Conservation (phyloP, 2,329 filamentous ascomycete genomes). For the Aspergillus ibericus region DNA sequence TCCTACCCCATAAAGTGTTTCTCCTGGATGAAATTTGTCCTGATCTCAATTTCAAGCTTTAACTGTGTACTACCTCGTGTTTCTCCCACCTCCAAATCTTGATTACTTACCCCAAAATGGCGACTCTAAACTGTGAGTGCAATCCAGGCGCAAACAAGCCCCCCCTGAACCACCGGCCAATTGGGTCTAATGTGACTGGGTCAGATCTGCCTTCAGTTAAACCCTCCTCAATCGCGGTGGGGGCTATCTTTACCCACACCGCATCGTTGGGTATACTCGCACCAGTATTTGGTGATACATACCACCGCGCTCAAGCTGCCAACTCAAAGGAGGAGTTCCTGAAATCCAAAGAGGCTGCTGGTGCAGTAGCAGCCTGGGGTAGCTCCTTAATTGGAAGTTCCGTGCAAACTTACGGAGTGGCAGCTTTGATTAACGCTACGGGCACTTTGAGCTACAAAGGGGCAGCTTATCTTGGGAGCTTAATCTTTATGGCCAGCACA, state of each 20-base stretch:
- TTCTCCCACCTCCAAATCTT: neutral
- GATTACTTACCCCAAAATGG: constrained; percentile 47
- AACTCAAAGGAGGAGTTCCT: constrained; percentile 97
- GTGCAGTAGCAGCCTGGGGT: constrained; percentile 85
- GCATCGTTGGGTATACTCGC: constrained; percentile 83
- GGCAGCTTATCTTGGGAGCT: constrained; percentile 83
- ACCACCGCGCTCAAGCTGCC: constrained; percentile 84
- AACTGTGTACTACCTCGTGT: neutral
- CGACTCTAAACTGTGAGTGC: constrained; percentile 59
- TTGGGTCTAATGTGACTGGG: constrained; percentile 6
- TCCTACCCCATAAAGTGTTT: neutral
- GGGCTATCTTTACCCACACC: constrained; percentile 93
- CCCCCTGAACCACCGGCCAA: too few relatives aligned
- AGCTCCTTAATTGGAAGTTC: constrained; percentile 86
- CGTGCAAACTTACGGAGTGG: constrained; percentile 85
- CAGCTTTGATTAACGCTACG: constrained; percentile 88
- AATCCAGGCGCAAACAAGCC: too few relatives aligned
- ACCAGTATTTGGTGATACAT: constrained; percentile 90
- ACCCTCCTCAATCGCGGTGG: constrained; percentile 95
- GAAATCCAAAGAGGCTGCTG: constrained; percentile 86
- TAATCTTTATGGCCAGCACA: constrained; percentile 89
- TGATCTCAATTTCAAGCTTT: too few relatives aligned
- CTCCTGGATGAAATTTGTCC: neutral
- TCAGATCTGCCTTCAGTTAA: constrained; percentile 79
- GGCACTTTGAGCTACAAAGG: constrained; percentile 96